Conservation (phyloP, 2,329 filamentous ascomycete genomes). For the Hysterium pulicare region DNA sequence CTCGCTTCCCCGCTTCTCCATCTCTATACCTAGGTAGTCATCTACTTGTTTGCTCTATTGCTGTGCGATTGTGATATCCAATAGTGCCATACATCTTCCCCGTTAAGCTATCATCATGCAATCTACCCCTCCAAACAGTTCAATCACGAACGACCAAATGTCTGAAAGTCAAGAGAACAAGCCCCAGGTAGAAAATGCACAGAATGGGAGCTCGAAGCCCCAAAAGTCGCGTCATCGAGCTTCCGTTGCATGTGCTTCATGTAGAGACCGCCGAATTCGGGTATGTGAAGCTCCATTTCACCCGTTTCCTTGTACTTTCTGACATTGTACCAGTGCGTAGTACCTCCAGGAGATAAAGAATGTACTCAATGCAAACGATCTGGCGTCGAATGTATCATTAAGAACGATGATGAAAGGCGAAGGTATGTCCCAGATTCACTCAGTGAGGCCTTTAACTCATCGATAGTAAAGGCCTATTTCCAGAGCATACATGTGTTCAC, state of each 20-base stretch:
- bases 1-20: not conserved
- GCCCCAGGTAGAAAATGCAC: conserved; percentile 7
- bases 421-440: conserved; percentile 38
- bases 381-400: conserved; percentile 53
- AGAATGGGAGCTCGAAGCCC: conserved; percentile 14
- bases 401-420: conserved; percentile 56
- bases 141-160: conserved; percentile 11
- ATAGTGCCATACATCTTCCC: not conserved
- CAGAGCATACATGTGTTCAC: conserved; percentile 56
- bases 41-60: not conserved
- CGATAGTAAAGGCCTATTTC: conserved; percentile 54
- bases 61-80: not conserved
- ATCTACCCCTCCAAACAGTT: conserved; percentile 10
- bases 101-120: conserved; percentile 10
- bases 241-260: conserved; percentile 55
- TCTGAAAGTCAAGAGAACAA: conserved; percentile 15
- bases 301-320: conserved; percentile 16
- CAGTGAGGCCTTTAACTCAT: conserved; percentile 7
- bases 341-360: conserved; percentile 49
- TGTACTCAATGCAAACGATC: conserved; percentile 54
- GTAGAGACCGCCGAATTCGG: conserved; percentile 45
- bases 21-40: not conserved
- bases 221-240: conserved; percentile 42
- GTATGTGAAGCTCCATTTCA: conserved; percentile 21
- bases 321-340: conserved; percentile 46